Evolutionary conservation across 2,329 filamentous ascomycete species (phyloP).

Genomic region (Botrytis aclada): DNA sequence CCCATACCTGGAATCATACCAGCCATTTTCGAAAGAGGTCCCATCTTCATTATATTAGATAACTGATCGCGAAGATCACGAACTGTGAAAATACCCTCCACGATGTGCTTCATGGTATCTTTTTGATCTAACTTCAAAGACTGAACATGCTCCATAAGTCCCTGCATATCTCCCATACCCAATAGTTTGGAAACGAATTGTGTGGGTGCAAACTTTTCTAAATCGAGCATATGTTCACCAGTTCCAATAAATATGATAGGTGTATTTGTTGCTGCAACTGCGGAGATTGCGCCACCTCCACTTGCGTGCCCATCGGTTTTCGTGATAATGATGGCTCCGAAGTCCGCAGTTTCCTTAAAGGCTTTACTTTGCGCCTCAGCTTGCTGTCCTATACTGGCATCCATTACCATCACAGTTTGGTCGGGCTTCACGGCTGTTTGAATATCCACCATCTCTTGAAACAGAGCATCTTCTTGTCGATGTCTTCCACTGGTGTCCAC

Average conservation of each 20-base stretch:
- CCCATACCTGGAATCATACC: slow-evolving; percentile 97
- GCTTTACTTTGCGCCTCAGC: slow-evolving; percentile 92
- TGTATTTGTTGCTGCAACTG: slow-evolving; percentile 91
- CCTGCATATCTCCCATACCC: slow-evolving; percentile 96
- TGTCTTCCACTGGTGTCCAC: slow-evolving; percentile 96
- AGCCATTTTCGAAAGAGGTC: slow-evolving; percentile 92
- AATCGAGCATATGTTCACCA: slow-evolving; percentile 92
- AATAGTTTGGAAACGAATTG: slow-evolving; percentile 92
- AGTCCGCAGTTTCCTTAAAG: slow-evolving; percentile 96
- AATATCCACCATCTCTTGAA: slow-evolving; percentile 97
- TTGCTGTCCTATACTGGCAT: slow-evolving; percentile 93
- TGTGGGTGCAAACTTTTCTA: slow-evolving; percentile 89
- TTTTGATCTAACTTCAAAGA: slow-evolving; percentile 94
- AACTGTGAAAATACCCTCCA: slow-evolving; percentile 92
- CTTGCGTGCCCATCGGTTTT: slow-evolving; percentile 96
- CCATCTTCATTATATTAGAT: slow-evolving; percentile 99
- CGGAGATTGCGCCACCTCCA: slow-evolving; percentile 95
- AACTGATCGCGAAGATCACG: slow-evolving; percentile 93
- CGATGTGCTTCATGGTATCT: slow-evolving; percentile 98
- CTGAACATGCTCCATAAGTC: slow-evolving; percentile 94
- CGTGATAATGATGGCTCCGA: slow-evolving; percentile 97
- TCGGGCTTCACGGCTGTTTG: slow-evolving; percentile 86
- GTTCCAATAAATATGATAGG: slow-evolving; percentile 98
- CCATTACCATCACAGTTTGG: slow-evolving; percentile 97
- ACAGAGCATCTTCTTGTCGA: slow-evolving; percentile 89